Base-by-base conservation (phyloP, 2,329 filamentous ascomycete species). In the Pestalotiopsis sp. region DNA sequence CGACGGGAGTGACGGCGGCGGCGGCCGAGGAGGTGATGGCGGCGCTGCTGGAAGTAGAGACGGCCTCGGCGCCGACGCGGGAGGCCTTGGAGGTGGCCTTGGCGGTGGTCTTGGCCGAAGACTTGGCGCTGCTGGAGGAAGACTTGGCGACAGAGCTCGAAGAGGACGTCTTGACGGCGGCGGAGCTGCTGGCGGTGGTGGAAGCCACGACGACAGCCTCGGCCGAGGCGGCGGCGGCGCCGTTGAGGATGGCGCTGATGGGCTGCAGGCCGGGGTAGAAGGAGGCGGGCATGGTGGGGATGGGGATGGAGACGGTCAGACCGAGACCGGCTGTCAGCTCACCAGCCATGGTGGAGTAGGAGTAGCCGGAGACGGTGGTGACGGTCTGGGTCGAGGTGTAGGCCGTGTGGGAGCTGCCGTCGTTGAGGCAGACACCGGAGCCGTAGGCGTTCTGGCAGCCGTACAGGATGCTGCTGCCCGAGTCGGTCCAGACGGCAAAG, bases 401-500 rank as follows among this genome's bases (percentile, higher is more conserved):
- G 17, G 71, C 66, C 9, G 69, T 68, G 14, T 59, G 38, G 57
- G 68, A 61, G 41, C 61, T 62, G 59, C 59, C 71, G 27, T 68
- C 56, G 25, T 70, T 66, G 13, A 73, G 66, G 67, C 72, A 73
- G 6, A 71, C 67, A 7, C 72, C 72, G 12, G 64, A n/a, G 17
- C 72, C 72, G 66, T 72, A 73, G 7, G 72, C 72, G 61, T 73
- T 73, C 45, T 80, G 76, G 77, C 87, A 89, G 25, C 75, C 74
- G 73, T 87, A 84, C 17, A 74, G 76, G 69, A 83, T 79, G 67
- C 74, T 75, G 68, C 64, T 75, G n/a, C 84, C 84, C 0, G 76
- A 71, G 67, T 86, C 84, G 5, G 84, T 86, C 84, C 84, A 86
- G 76, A 89, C 86, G 41, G 81, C 78, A 70, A 89, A 84, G 73